Conservation (phyloP, 352 stramenopile species). For the Globisporangium cystogenes region DNA sequence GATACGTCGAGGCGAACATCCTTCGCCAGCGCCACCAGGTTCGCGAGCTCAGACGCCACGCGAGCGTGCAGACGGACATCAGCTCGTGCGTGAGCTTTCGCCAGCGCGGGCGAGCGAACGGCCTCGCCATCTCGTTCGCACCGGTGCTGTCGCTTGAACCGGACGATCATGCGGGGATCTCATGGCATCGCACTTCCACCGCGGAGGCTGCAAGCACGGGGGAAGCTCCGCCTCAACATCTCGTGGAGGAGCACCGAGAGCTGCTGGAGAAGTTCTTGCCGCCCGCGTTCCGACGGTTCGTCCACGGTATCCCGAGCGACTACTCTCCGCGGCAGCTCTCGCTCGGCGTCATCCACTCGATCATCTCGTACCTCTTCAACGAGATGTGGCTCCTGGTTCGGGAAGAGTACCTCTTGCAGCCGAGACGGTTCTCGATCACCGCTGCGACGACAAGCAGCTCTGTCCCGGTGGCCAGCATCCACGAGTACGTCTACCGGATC, state of each 20-base stretch:
- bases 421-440: slow-evolving; percentile 12
- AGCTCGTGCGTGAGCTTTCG: slow-evolving; percentile 18
- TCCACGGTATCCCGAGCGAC: slow-evolving; percentile 23
- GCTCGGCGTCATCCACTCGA: slow-evolving; percentile 23
- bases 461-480: slow-evolving; percentile 22
- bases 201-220: background rate
- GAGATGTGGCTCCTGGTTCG: slow-evolving; percentile 35
- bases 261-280: slow-evolving; percentile 31
- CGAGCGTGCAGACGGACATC: slow-evolving; percentile 27
- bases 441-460: slow-evolving; percentile 1
- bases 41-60: background rate
- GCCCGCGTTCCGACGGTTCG: slow-evolving; percentile 18
- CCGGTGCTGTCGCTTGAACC: slow-evolving; percentile 7
- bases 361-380: slow-evolving; percentile 51
- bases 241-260: slow-evolving; percentile 18
- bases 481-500: slow-evolving; percentile 45
- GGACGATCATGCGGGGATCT: too few relatives aligned
- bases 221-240: background rate
- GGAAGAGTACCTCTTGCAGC: slow-evolving; percentile 21
- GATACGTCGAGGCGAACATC: slow-evolving; percentile 27
- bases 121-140: slow-evolving; percentile 11
- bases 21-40: slow-evolving; percentile 6
- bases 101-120: slow-evolving; percentile 13
- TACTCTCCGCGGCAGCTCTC: slow-evolving; percentile 35
- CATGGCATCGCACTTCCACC: too few relatives aligned